Percentiles rank a stretch among this genome's conserved stretches.
phyloP scores from a whole-genome alignment of 257 asterid genomes.

The Salvia rosmarinus region DNA sequence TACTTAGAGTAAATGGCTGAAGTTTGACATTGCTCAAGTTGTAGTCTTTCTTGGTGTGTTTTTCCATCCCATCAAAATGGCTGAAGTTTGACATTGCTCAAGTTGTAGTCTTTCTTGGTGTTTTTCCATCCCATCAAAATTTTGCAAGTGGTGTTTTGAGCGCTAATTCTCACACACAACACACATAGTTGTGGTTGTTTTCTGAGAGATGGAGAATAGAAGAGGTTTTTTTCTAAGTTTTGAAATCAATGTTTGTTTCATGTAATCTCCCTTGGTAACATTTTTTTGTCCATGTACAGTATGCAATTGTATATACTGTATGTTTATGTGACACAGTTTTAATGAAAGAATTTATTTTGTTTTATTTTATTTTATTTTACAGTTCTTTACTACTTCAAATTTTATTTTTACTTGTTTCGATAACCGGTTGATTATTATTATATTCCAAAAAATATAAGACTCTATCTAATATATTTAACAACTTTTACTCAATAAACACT shows the following conservation, averaged over 20 bases:
- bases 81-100: constrained; percentile 14
- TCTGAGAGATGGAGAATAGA: constrained; percentile 22
- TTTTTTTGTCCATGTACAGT: background rate
- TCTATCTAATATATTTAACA: no score
- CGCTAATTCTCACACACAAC: background rate
- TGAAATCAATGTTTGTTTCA: constrained; percentile 6
- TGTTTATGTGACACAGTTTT: background rate
- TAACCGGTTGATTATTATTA: background rate
- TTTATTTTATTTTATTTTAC: background rate
- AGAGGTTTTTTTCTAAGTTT: constrained; percentile 2
- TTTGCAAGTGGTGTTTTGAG: constrained; percentile 15
- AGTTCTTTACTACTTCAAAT: no score
- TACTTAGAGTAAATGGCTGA: background rate
- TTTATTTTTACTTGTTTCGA: background rate
- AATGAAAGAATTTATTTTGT: background rate
- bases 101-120: background rate
- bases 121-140: constrained; percentile 3
- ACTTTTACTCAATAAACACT: no score
- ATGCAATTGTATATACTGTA: background rate
- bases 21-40: constrained; percentile 16
- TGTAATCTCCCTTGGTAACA: background rate
- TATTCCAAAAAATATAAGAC: no score
- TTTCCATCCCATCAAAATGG: background rate
- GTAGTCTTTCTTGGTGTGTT: background rate
- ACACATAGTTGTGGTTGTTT: background rate